These are phyloP conservation scores for Colletotrichum eremochloae DNA, from an alignment of 2,329 filamentous ascomycete genomes.

Conservation along the genomic window DNA sequence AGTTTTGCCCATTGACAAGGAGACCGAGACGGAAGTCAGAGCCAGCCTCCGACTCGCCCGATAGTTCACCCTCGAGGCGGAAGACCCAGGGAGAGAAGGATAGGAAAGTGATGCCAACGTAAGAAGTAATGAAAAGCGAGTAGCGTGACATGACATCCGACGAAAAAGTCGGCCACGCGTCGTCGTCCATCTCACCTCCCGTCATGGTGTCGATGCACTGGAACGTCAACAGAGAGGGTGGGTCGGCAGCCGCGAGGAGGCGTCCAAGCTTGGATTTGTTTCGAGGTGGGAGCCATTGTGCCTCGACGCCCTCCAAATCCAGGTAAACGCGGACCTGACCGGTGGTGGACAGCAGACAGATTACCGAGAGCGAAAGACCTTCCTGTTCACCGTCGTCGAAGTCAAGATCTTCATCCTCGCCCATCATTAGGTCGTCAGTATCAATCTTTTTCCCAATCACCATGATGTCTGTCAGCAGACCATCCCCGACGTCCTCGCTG, in stretches of 20 bases:
- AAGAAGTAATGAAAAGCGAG: slow-evolving; percentile 73
- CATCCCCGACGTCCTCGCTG: slow-evolving; percentile 69
- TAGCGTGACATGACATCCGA: slow-evolving; percentile 72
- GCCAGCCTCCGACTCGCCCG: slow-evolving; percentile 67
- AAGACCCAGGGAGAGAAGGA: slow-evolving; percentile 75
- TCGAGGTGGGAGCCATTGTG: slow-evolving; percentile 74
- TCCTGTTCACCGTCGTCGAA: slow-evolving; percentile 69
- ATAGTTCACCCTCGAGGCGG: slow-evolving; percentile 72
- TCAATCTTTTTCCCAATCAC: slow-evolving; percentile 74
- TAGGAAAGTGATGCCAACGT: slow-evolving; percentile 70
- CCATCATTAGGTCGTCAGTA: slow-evolving; percentile 70
- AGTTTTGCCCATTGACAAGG: slow-evolving; percentile 69
- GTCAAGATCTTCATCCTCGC: slow-evolving; percentile 74
- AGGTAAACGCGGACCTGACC: slow-evolving; percentile 73
- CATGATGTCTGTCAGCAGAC: slow-evolving; percentile 71
- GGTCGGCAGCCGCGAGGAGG: slow-evolving; percentile 52
- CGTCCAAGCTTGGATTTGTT: slow-evolving; percentile 62
- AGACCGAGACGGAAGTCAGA: slow-evolving; percentile 73
- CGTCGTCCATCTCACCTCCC: slow-evolving; percentile 66
- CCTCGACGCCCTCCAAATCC: slow-evolving; percentile 72
- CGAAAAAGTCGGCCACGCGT: slow-evolving; percentile 74
- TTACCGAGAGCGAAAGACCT: slow-evolving; percentile 70
- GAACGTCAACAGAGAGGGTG: slow-evolving; percentile 69
- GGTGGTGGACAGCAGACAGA: slow-evolving; percentile 72
- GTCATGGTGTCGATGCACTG: slow-evolving; percentile 73